Conservation (phyloP, 164 flowering plant genomes). For the Brasenia schreberi region DNA sequence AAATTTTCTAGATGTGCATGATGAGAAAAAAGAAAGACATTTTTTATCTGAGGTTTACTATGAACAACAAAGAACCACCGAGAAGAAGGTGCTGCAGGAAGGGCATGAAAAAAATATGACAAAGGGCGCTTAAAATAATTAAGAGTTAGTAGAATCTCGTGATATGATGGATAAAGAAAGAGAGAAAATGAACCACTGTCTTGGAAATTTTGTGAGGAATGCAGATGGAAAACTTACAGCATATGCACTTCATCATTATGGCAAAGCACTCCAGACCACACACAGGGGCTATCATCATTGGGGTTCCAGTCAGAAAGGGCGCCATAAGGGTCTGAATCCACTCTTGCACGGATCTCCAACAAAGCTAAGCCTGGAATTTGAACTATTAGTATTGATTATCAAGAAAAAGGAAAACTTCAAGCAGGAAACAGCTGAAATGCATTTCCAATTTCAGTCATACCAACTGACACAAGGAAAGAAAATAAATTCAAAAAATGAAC, state of each 20-base stretch:
- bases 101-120: too few relatives aligned
- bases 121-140: too few relatives aligned
- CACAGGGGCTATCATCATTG: conserved; percentile 43
- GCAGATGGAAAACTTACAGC: conserved; percentile 38
- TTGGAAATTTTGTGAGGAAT: neutral
- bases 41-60: too few relatives aligned
- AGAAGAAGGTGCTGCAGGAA: too few relatives aligned
- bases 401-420: neutral
- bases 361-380: conserved; percentile 47
- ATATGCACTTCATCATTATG: conserved; percentile 30
- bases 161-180: neutral
- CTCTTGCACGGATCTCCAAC: conserved; percentile 42
- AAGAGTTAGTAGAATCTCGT: neutral
- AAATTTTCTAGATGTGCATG: too few relatives aligned
- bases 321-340: conserved; percentile 48
- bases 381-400: conserved; percentile 2
- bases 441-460: too few relatives aligned
- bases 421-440: neutral
- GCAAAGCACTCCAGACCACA: conserved; percentile 72
- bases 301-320: conserved; percentile 58
- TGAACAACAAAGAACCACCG: too few relatives aligned
- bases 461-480: too few relatives aligned
- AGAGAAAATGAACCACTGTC: neutral
- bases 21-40: too few relatives aligned
- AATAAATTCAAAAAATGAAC: neutral